Evolutionary conservation across 78 protist genomes (phyloP), one percentile per base, ranked within the genome.

Genomic region (Dictyostelium purpureum): DNA sequence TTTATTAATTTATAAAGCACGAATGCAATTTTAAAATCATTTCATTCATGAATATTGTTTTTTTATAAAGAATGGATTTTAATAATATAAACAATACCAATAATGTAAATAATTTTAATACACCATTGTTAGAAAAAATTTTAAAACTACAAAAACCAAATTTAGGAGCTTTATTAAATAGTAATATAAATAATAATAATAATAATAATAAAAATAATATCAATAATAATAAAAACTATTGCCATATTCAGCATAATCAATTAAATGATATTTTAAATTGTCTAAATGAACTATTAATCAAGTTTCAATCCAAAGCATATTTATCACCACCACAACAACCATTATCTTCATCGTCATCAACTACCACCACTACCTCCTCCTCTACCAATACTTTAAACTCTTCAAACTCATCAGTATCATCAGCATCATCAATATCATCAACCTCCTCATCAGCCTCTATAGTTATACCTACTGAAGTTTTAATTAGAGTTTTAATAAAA

Each of bases 101-200:
- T n/a, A n/a, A n/a, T n/a, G n/a, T n/a, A n/a, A n/a, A n/a, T n/a
- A n/a, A n/a, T n/a, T n/a, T n/a, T n/a, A n/a, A n/a, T n/a, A n/a
- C n/a, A n/a, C n/a, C n/a, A 26, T 11, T 69, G 1, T 12, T 63
- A 63, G 71, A 63, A 16, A 28, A 26, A 45, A 40, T 69, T 18
- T 42, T 40, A 16, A 35, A 45, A 69, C 11, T 69, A n/a, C 76
- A 69, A 69, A 69, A 69, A 69, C 76, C 35, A 38, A 69, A 69
- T 42, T n/a, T 69, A 69, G 35, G 52, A 69, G 21, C 33, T 21
- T 19, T 42, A 69, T n/a, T 42, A 40, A 21, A 45, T 14, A 69
- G n/a, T n/a, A 40, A 35, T n/a, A 69, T 21, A 10, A 19, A 21
- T 7, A 66, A 66, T 66, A 67, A 38, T 40, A 67, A 63, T 16